A percentile compares a stretch with the other conserved stretches of the same genome.
These are phyloP conservation scores for Myriosclerotinia duriaeana DNA, from an alignment of 2,329 filamentous ascomycete genomes.

Conservation along the genomic window DNA sequence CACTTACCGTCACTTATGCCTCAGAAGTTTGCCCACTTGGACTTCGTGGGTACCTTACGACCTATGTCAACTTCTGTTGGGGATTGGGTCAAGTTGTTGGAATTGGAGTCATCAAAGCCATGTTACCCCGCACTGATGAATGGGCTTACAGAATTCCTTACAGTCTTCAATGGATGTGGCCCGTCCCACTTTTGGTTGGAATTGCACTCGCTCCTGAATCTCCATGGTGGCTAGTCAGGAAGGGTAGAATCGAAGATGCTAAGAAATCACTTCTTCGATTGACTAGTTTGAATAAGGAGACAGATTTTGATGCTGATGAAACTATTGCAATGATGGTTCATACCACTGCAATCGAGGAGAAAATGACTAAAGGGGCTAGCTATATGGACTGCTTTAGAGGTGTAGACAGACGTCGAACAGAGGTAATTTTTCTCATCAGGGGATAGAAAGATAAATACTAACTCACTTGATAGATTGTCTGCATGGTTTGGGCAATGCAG, in stretches of 20 bases:
- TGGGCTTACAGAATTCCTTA: slow-evolving; percentile 55
- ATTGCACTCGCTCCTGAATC: slow-evolving; percentile 50
- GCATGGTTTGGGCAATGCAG: slow-evolving; percentile 64
- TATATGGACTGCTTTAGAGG: slow-evolving; percentile 54
- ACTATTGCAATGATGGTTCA: slow-evolving; percentile 57
- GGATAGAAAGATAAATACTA: background rate
- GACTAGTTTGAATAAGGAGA: slow-evolving; percentile 44
- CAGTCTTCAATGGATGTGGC: slow-evolving; percentile 44
- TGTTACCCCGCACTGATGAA: slow-evolving; percentile 47
- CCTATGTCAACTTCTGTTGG: slow-evolving; percentile 59
- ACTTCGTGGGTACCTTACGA: slow-evolving; percentile 55
- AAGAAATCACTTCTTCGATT: slow-evolving; percentile 41
- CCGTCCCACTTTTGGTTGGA: slow-evolving; percentile 49
- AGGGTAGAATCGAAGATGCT: slow-evolving; percentile 46
- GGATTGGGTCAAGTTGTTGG: slow-evolving; percentile 52
- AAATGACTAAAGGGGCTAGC: slow-evolving; percentile 46
- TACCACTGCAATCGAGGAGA: slow-evolving; percentile 57
- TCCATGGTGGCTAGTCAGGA: slow-evolving; percentile 51
- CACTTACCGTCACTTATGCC: slow-evolving; percentile 40
- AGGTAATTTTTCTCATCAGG: slow-evolving; percentile 33
- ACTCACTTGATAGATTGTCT: slow-evolving; percentile 44
- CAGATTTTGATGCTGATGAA: slow-evolving; percentile 47
- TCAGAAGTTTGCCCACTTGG: slow-evolving; percentile 58
- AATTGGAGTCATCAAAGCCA: slow-evolving; percentile 50
- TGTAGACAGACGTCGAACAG: slow-evolving; percentile 52